Conservation (phyloP, 768 basidiomycete species). For the Amanita rimosa region DNA sequence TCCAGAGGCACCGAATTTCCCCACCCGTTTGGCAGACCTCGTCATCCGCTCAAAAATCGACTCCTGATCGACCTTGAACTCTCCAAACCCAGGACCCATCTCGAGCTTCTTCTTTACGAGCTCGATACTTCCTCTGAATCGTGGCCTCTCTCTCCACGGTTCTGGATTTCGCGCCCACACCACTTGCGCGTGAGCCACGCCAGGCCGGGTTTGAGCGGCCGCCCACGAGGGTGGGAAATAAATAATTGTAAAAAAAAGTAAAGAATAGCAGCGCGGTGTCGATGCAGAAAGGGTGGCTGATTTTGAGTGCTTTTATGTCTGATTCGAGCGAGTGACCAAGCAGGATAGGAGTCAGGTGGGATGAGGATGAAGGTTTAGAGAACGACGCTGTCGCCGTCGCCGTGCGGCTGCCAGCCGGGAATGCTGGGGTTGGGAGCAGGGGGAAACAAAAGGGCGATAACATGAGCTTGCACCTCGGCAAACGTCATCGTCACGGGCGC, state of each 20-base stretch:
- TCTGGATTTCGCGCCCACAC: slow-evolving; percentile 86
- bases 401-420: no score
- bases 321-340: slow-evolving; percentile 95
- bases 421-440: slow-evolving; percentile 13
- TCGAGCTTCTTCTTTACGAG: slow-evolving; percentile 74
- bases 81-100: slow-evolving; percentile 71
- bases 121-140: slow-evolving; percentile 88
- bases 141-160: slow-evolving; percentile 74
- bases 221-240: slow-evolving; percentile 90
- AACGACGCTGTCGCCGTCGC: no score
- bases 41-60: slow-evolving; percentile 81
- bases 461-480: slow-evolving; percentile 60
- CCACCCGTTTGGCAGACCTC: slow-evolving; percentile 26
- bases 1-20: no score
- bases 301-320: slow-evolving; percentile 80
- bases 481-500: slow-evolving; percentile 65
- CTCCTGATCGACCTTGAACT: slow-evolving; percentile 78
- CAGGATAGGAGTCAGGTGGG: slow-evolving; percentile 51
- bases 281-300: slow-evolving; percentile 79
- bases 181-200: slow-evolving; percentile 97
- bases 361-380: slow-evolving; percentile 16
- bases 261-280: slow-evolving; percentile 86
- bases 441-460: slow-evolving; percentile 50
- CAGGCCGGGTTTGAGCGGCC: slow-evolving; percentile 88
- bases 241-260: no score